Evolutionary conservation across 2,329 filamentous ascomycete genomes (phyloP).

Genomic region (Pyricularia pennisetigena): DNA sequence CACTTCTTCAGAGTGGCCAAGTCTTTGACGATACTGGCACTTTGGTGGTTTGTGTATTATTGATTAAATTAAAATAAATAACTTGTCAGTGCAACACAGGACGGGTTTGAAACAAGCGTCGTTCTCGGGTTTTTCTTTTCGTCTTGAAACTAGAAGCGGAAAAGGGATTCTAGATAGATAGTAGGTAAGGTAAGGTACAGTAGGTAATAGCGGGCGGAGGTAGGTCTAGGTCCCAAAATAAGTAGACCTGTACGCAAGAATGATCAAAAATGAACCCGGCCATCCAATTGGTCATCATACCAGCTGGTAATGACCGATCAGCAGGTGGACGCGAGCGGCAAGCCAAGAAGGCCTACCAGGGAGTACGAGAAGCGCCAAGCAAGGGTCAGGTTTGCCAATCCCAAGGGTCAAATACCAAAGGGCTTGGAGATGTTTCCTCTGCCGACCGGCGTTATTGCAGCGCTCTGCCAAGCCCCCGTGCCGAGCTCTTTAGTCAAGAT

Average conservation of each 20-base stretch:
- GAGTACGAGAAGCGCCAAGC: background rate
- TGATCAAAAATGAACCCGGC: background rate
- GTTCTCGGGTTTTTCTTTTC: background rate
- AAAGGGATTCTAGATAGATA: too few species aligned
- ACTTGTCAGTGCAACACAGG: background rate
- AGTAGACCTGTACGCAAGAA: background rate
- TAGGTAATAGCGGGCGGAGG: too few species aligned
- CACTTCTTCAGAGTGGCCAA: background rate
- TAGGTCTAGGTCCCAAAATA: background rate
- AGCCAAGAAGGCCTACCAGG: background rate
- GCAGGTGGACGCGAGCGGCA: background rate
- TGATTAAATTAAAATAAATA: background rate
- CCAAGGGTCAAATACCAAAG: background rate
- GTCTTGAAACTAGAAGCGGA: too few species aligned
- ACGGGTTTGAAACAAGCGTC: background rate
- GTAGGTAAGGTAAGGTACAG: too few species aligned
- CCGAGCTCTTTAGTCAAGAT: constrained; percentile 15
- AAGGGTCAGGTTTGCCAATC: background rate
- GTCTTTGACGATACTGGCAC: background rate
- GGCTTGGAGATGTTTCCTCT: background rate
- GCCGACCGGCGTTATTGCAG: background rate
- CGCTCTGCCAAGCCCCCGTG: constrained; percentile 5
- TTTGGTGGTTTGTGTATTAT: background rate
- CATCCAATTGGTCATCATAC: background rate
- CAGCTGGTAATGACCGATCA: background rate